A percentile compares a stretch with the other conserved stretches of the same genome.
Evolutionary conservation across 192 early-diverging fungal species (phyloP).

Genomic region (Coemansia sp.): DNA sequence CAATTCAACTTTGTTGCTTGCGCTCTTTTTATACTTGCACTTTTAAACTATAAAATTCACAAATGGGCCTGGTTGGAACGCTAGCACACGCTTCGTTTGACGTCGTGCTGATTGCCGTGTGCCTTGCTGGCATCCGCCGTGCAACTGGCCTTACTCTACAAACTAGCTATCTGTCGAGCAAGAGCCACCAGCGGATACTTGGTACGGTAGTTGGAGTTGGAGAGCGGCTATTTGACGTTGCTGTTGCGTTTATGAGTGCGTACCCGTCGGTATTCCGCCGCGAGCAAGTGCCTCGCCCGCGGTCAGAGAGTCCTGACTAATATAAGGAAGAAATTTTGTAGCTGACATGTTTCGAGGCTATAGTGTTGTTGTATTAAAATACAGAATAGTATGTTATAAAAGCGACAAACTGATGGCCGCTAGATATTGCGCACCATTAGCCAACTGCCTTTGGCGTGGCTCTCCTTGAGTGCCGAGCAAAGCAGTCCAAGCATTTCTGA

Average conservation of each 20-base stretch:
- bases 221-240: constrained; percentile 49
- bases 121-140: constrained; percentile 53
- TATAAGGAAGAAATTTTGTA: neutral
- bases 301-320: constrained; percentile 13
- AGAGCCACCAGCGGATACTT: constrained; percentile 43
- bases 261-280: constrained; percentile 51
- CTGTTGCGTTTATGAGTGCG: constrained; percentile 51
- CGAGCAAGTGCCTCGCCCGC: constrained; percentile 12
- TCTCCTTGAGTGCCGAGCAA: constrained; percentile 42
- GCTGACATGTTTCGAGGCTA: neutral
- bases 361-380: neutral
- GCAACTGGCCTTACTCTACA: constrained; percentile 48
- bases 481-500: constrained; percentile 45
- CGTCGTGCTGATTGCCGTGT: constrained; percentile 40
- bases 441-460: constrained; percentile 18
- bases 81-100: constrained; percentile 46
- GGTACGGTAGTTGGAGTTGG: constrained; percentile 44
- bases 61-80: constrained; percentile 47
- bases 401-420: neutral
- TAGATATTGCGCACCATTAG: constrained; percentile 2
- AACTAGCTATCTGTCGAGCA: constrained; percentile 24
- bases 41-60: neutral
- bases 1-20: neutral
- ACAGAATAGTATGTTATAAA: neutral
- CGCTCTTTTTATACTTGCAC: neutral